Evolutionary conservation across 176 grass and related monocot genomes (phyloP).

Genomic region (Ensete ventricosum): DNA sequence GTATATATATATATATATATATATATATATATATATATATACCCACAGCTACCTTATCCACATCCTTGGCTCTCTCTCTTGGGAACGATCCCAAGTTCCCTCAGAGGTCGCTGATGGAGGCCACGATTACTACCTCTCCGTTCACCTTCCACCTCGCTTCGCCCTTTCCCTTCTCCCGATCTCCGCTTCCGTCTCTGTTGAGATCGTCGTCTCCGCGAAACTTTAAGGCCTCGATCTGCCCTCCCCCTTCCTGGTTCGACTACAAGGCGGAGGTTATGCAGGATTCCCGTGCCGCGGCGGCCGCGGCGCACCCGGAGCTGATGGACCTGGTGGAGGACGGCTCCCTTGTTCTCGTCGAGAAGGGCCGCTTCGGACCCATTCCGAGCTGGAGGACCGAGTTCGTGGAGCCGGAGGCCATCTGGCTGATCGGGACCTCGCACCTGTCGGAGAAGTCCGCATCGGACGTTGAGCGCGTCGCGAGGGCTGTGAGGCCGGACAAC

Average conservation of each 20-base stretch:
- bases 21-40: too few species aligned
- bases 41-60: too few species aligned
- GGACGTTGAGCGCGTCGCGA: slow-evolving; percentile 64
- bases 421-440: slow-evolving; percentile 81
- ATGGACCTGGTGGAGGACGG: slow-evolving; percentile 62
- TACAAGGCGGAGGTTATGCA: slow-evolving; percentile 49
- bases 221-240: slow-evolving; percentile 38
- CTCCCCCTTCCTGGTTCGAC: slow-evolving; percentile 74
- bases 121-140: not conserved
- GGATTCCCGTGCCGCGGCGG: slow-evolving; percentile 46
- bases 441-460: slow-evolving; percentile 52
- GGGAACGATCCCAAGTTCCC: not conserved
- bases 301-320: slow-evolving; percentile 40
- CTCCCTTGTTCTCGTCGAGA: slow-evolving; percentile 59
- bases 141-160: not conserved
- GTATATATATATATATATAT: too few species aligned
- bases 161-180: not conserved
- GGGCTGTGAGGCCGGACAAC: slow-evolving; percentile 60
- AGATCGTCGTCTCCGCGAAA: not conserved
- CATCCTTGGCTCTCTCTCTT: too few species aligned
- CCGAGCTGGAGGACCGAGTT: slow-evolving; percentile 75
- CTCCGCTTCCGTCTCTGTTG: not conserved
- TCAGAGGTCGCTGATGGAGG: not conserved
- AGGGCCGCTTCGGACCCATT: slow-evolving; percentile 69
- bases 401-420: slow-evolving; percentile 71